Base-by-base conservation (phyloP, 176 grass and related monocot genomes). In the Carex parvula region DNA sequence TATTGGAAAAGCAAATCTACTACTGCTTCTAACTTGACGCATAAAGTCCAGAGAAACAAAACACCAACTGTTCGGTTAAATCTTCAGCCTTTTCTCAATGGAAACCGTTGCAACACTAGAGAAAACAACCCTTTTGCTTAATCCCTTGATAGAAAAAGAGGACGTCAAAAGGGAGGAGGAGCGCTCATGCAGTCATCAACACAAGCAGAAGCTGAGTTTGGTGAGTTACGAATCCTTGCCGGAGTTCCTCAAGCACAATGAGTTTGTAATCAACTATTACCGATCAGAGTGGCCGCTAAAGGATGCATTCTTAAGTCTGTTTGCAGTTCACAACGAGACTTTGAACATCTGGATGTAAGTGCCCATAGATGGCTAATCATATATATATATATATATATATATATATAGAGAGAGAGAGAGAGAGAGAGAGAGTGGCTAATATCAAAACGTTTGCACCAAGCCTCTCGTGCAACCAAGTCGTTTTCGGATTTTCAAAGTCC, bases 281-380 rank as follows among this genome's bases (percentile, higher is more conserved):
- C 88, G 93, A 29, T 92, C 88, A 68, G 90, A 95, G 86, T 95
- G 93, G 93, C 93, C 90, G 0, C 1, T 92, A 75, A 92, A 89
- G 85, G 55, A 92, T 67, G 71, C 85, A 16, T 80, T 95, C 29
- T 85, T 95, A 85, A 95, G 93, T 70, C 80, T 68, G 56, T 95
- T 95, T 75, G 60, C 88, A 3, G 29, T 95, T 59, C 93, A 95
- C 84, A 95, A 95, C 83, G 93, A 95, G 79, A 95, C 93, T 58
- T 61, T 95, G 75, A 95, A 95, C 83, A 70, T 95, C 46, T 92
- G 93, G 90, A 95, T 88, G 87, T 95, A 89, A 84, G 93, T 16
- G 26, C 63, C 35, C 6, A 2, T 2, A 30, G 1, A 3, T n/a
- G 20, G 5, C 6, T 24, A 35, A 90, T 70, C 68, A 26, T 24